phyloP scores from a whole-genome alignment of 352 stramenopile genomes.

The Phytophthora lateralis region DNA sequence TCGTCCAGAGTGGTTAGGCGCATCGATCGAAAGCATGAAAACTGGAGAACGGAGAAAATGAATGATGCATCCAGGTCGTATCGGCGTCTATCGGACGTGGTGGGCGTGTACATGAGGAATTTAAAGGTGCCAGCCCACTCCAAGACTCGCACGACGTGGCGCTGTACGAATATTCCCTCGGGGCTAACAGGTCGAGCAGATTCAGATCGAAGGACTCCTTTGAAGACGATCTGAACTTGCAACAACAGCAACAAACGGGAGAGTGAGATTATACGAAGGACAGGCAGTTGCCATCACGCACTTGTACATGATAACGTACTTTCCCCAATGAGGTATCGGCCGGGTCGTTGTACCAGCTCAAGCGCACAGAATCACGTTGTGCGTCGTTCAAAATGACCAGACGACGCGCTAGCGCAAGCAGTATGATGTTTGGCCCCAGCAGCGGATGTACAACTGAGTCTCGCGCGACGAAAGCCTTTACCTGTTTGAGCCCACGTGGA shows the following conservation, averaged over 20 bases:
- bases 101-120: slow-evolving; percentile 46
- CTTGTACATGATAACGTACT: slow-evolving; percentile 17
- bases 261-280: background rate
- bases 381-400: slow-evolving; percentile 14
- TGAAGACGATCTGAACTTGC: slow-evolving; percentile 44
- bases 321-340: slow-evolving; percentile 48
- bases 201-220: slow-evolving; percentile 26
- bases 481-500: background rate
- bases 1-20: slow-evolving; percentile 3
- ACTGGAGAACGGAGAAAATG: slow-evolving; percentile 44
- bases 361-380: background rate
- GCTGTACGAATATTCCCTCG: background rate
- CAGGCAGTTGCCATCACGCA: too few relatives aligned
- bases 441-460: slow-evolving; percentile 21
- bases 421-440: slow-evolving; percentile 14
- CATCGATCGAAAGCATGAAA: slow-evolving; percentile 30
- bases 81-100: slow-evolving; percentile 30
- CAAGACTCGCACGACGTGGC: slow-evolving; percentile 40
- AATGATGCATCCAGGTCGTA: slow-evolving; percentile 51
- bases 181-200: background rate
- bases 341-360: slow-evolving; percentile 27
- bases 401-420: slow-evolving; percentile 24
- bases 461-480: slow-evolving; percentile 7
- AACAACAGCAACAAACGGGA: background rate
- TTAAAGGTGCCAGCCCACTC: slow-evolving; percentile 38